Conservation (phyloP, 257 asterid species). For the Solanum verrucosum region DNA sequence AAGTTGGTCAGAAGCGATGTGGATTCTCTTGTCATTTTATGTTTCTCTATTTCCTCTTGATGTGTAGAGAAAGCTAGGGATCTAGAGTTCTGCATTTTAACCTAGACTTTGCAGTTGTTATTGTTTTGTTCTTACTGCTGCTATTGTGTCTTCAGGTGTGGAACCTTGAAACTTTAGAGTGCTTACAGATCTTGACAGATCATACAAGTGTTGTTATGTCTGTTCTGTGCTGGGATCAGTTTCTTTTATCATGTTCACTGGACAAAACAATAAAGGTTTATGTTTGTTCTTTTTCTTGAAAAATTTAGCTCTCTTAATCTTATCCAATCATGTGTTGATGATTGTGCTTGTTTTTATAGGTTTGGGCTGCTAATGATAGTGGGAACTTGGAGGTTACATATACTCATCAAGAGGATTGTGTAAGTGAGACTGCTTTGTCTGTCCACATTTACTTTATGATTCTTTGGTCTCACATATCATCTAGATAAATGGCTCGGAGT, state of each 20-base stretch:
- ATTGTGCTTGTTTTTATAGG: constrained; percentile 26
- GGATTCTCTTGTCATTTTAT: background rate
- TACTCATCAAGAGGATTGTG: constrained; percentile 79
- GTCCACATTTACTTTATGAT: background rate
- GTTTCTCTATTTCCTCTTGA: background rate
- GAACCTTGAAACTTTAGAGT: constrained; percentile 88
- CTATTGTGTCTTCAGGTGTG: constrained; percentile 48
- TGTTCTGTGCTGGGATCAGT: constrained; percentile 96
- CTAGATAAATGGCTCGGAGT: background rate
- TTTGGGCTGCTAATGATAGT: constrained; percentile 78
- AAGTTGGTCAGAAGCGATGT: constrained; percentile 11
- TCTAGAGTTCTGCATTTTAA: background rate
- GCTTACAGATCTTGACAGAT: constrained; percentile 68
- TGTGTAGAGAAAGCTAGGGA: background rate
- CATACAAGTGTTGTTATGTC: constrained; percentile 92
- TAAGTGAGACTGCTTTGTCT: constrained; percentile 17
- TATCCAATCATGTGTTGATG: background rate
- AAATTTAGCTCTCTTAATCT: background rate
- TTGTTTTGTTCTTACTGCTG: background rate
- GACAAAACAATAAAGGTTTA: constrained; percentile 82
- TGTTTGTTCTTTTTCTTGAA: background rate
- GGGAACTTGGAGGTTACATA: constrained; percentile 94
- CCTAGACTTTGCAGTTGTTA: background rate
- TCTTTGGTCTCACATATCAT: background rate
- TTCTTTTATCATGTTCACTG: constrained; percentile 88